Conservation (phyloP, 2,329 filamentous ascomycete genomes). For the Sporothrix dimorphospora region DNA sequence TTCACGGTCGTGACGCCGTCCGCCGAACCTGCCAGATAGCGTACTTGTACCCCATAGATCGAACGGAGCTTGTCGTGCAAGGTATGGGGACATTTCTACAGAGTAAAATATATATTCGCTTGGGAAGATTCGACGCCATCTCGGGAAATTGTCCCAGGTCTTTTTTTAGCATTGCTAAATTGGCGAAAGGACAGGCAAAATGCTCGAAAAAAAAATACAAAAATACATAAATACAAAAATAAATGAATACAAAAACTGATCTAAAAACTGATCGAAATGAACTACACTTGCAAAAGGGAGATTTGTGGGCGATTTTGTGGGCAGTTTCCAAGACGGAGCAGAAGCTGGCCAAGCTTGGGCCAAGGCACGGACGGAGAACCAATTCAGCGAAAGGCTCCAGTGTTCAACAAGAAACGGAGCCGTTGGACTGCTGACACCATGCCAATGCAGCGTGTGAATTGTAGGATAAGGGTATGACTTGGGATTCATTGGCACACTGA, state of each 20-base stretch:
- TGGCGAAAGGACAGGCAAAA: conserved; percentile 6
- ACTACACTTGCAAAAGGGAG: background rate
- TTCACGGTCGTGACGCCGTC: background rate
- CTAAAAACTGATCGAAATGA: background rate
- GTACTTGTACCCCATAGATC: background rate
- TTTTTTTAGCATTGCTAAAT: conserved; percentile 12
- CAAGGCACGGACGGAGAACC: background rate
- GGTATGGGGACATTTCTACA: background rate
- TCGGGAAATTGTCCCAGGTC: background rate
- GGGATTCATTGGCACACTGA: background rate
- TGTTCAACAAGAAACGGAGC: background rate
- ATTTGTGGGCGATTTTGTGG: background rate
- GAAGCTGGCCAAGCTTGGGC: background rate
- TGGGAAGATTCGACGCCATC: background rate
- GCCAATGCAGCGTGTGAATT: background rate
- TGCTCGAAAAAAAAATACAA: background rate
- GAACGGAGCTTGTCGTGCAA: background rate
- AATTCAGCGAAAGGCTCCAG: background rate
- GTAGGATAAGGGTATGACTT: background rate
- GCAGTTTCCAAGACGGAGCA: background rate
- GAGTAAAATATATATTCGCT: background rate
- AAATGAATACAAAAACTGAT: background rate
- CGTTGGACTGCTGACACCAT: background rate
- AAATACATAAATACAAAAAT: background rate
- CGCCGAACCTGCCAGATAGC: background rate